Base-by-base conservation (phyloP, 2,329 filamentous ascomycete species). In the Fusarium algeriense region DNA sequence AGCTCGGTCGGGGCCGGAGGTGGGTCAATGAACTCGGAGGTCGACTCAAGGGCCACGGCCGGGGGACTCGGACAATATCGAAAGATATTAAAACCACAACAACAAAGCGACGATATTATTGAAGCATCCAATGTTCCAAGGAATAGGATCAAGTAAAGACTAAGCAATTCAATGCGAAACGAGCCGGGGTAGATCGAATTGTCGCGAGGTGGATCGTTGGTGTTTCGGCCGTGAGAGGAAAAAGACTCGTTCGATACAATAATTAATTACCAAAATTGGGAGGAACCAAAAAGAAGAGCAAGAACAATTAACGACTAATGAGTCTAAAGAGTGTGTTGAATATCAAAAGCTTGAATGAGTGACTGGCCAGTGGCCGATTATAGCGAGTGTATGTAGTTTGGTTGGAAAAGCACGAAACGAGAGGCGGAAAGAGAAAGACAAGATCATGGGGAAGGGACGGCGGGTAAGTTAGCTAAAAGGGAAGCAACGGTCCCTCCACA, bases 351-450 rank as follows among this genome's bases (percentile, higher is more conserved):
- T 58, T 75, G 67, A 76, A 71, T 60, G 75, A 76, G 67, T 64
- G 74, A 74, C 73, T 76, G 74, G 75, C 73, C 67, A 69, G 67
- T 64, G 73, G 65, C 73, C 67, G 74, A 76, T 75, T 74, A 76
- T 64, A 75, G 74, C 53, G 70, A 76, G 74, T 61, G 73, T 73
- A 73, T 70, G 74, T 71, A 65, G 67, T 62, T 71, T 60, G 61
- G 65, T 73, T 67, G 59, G 72, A 64, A 58, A 66, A 63, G 45
- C 56, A 67, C 63, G 66, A 74, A 75, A 68, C 68, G 53, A 63
- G 62, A 64, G 56, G 68, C 53, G 52, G 74, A 64, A 65, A 61
- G 67, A 74, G 66, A 73, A 67, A 57, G 61, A 74, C 60, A 46
- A 69, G 56, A 67, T 69, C 74, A 73, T 71, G 58, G 69, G 74